phyloP scores from a whole-genome alignment of 257 asterid species.

The Nemophila menziesii region DNA sequence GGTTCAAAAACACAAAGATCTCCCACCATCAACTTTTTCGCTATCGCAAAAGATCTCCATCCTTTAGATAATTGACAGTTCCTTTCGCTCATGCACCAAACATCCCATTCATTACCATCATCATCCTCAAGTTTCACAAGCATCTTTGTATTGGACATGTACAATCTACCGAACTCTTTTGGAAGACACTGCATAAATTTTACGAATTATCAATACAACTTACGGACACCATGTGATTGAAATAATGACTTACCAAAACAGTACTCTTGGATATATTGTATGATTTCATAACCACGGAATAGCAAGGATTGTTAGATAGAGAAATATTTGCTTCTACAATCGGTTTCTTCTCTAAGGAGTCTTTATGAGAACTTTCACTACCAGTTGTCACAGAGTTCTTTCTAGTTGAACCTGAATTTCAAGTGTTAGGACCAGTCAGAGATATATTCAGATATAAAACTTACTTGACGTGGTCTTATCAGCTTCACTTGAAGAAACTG shows the following conservation, averaged over 20 bases:
- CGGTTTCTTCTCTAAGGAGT: neutral
- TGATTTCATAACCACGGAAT: neutral
- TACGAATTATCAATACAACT: neutral
- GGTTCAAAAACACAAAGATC: slow-evolving; percentile 14
- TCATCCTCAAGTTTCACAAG: slow-evolving; percentile 6
- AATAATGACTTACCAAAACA: slow-evolving; percentile 12
- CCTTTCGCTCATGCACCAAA: neutral
- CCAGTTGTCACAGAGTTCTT: neutral
- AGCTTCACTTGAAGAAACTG: neutral
- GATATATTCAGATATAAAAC: neutral
- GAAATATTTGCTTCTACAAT: neutral
- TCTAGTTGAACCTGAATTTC: neutral
- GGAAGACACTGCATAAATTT: slow-evolving; percentile 11
- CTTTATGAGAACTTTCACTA: neutral
- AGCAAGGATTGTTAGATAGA: slow-evolving; percentile 4
- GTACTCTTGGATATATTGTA: neutral
- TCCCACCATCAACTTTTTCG: slow-evolving; percentile 7
- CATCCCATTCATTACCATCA: slow-evolving; percentile 6
- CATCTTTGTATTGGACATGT: neutral
- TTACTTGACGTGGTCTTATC: neutral
- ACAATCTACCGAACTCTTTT: neutral
- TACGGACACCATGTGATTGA: neutral
- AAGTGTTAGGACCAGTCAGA: neutral
- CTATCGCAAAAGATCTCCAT: slow-evolving; percentile 3
- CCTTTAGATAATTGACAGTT: neutral